Base-by-base conservation (phyloP, 2,329 filamentous ascomycete genomes). In the Fusarium sp. region DNA sequence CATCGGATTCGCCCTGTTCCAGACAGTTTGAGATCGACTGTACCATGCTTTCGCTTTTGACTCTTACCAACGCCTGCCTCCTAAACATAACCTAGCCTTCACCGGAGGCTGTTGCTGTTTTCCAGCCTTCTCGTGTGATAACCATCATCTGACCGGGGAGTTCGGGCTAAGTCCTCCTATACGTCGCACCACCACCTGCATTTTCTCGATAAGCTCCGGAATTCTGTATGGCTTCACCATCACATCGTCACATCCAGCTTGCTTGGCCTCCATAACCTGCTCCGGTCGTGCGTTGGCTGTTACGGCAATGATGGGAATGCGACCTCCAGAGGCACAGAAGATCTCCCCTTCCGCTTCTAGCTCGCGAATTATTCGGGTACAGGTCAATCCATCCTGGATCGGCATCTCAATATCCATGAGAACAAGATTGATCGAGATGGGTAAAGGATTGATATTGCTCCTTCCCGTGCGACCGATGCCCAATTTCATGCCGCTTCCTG, bases 391-490 rank as follows among this genome's bases (percentile, higher is more conserved):
- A 69, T 92, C 89, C 82, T 91, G 90, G 17, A 92, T 79, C 2
- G 90, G 90, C 90, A 93, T 92, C 73, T 92, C 89, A 70, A 92
- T 88, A 71, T 93, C 91, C 90, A 93, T 93, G 20, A 93, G 81
- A 19, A 93, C 86, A 6, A 92, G 81, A 49, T 86, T 86, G 23
- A 90, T 78, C 2, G 81, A 78, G 25, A 83, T 68, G 7, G 70
- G 68, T 10, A 57, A 37, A 5, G 65, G 50, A 35, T 67, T 61
- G 11, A 62, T 40, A 17, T 50, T 65, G 39, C 30, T 64, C 56
- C 65, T 67, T 20, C 63, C 65, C 27, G 64, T 53, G 30, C 48
- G 46, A 14, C 54, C 57, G 32, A 45, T 50, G 13, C 44, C 49
- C 20, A 35, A 35, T 8, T 53, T 53, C 22, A 55, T 33, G 9